Evolutionary conservation across 495 filamentous ascomycete species (phyloP).

Genomic region (Niebla homalea): DNA sequence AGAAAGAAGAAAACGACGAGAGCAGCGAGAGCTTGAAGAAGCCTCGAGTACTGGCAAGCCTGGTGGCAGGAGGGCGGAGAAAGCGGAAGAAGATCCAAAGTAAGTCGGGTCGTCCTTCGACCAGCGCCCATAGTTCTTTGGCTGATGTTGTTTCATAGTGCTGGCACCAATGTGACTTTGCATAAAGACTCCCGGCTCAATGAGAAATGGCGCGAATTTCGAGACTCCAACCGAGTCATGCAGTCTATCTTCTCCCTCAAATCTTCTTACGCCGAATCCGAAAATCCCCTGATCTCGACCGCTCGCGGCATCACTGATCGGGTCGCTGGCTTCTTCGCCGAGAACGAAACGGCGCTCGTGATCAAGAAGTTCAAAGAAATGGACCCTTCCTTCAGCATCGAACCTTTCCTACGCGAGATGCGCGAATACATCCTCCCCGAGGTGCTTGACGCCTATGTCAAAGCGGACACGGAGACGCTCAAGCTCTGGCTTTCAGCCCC

Average conservation of each 20-base stretch:
- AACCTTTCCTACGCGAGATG: slow-evolving; percentile 85
- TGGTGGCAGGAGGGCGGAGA: slow-evolving; percentile 34
- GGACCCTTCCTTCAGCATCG: slow-evolving; percentile 89
- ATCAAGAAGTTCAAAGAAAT: slow-evolving; percentile 97
- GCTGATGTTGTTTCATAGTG: slow-evolving; percentile 38
- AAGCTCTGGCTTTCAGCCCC: slow-evolving; percentile 92
- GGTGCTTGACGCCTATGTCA: slow-evolving; percentile 94
- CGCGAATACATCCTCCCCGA: slow-evolving; percentile 97
- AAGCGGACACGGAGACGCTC: slow-evolving; percentile 80
- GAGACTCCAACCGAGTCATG: slow-evolving; percentile 75
- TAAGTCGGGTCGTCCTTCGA: slow-evolving; percentile 44
- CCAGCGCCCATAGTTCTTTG: background rate
- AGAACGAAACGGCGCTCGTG: slow-evolving; percentile 92
- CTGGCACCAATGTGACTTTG: slow-evolving; percentile 83
- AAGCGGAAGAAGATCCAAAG: slow-evolving; percentile 72
- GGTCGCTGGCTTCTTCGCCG: slow-evolving; percentile 89
- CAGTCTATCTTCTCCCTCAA: slow-evolving; percentile 77
- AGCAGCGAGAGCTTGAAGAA: slow-evolving; percentile 56
- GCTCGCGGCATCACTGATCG: slow-evolving; percentile 88
- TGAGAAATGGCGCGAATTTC: slow-evolving; percentile 87
- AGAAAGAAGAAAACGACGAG: slow-evolving; percentile 65
- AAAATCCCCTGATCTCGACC: slow-evolving; percentile 87
- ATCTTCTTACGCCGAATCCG: slow-evolving; percentile 80
- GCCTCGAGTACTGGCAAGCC: slow-evolving; percentile 31
- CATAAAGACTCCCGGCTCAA: slow-evolving; percentile 97